Conservation (phyloP, 345 rosid genomes). For the Gossypium stocksii region DNA sequence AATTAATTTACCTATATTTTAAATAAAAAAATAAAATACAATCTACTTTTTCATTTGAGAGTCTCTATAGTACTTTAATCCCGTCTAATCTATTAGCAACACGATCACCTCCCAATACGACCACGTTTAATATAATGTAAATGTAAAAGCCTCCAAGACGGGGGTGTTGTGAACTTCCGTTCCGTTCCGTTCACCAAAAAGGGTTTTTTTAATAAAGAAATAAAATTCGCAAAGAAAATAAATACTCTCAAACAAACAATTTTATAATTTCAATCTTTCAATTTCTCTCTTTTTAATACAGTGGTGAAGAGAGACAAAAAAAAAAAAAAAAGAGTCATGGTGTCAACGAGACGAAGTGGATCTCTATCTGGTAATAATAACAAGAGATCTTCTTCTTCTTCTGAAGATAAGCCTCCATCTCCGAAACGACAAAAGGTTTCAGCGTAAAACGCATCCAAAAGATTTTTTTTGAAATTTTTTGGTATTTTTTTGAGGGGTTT, state of each 20-base stretch:
- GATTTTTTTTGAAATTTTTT: neutral
- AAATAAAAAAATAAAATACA: too few species aligned
- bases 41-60: too few species aligned
- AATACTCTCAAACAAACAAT: neutral
- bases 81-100: too few species aligned
- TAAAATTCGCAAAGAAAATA: too few species aligned
- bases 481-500: neutral
- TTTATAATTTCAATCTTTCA: neutral
- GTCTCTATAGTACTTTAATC: too few species aligned
- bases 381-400: slow-evolving; percentile 62
- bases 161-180: neutral
- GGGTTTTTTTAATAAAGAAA: too few species aligned
- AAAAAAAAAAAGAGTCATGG: slow-evolving; percentile 51
- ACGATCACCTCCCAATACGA: neutral
- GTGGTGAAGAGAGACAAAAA: slow-evolving; percentile 17
- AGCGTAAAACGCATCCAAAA: neutral
- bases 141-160: neutral
- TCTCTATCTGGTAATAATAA: slow-evolving; percentile 65
- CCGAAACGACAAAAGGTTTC: slow-evolving; percentile 75
- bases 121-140: neutral
- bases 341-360: slow-evolving; percentile 78
- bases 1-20: too few species aligned
- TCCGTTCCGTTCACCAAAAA: neutral
- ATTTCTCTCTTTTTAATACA: neutral
- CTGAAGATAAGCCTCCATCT: slow-evolving; percentile 62